Evolutionary conservation across 768 basidiomycete species (phyloP).

Genomic region (Lentinus tigrinus): DNA sequence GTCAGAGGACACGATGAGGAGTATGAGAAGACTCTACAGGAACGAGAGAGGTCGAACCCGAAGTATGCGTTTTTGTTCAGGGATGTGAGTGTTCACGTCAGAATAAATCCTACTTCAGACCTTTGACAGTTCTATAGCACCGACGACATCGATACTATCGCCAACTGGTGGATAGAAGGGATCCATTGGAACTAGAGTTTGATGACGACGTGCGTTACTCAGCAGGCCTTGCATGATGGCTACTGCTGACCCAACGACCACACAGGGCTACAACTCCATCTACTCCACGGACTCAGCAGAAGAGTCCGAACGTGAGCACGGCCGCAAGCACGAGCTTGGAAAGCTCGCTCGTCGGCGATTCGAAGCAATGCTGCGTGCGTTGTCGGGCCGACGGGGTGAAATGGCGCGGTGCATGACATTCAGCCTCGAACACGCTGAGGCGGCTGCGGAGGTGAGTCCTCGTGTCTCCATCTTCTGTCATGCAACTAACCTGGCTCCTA

Average conservation of each 20-base stretch:
- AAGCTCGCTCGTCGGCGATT: slow-evolving; percentile 80
- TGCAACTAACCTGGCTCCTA: slow-evolving; percentile 29
- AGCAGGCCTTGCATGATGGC: neutral
- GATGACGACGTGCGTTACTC: slow-evolving; percentile 63
- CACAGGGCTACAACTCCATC: slow-evolving; percentile 82
- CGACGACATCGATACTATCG: slow-evolving; percentile 70
- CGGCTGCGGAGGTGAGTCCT: slow-evolving; percentile 79
- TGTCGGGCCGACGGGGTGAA: slow-evolving; percentile 85
- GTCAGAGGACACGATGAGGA: slow-evolving; percentile 77
- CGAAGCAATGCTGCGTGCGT: slow-evolving; percentile 84
- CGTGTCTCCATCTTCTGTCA: slow-evolving; percentile 8
- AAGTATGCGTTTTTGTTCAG: slow-evolving; percentile 77
- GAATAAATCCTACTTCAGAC: neutral
- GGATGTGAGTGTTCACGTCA: slow-evolving; percentile 40
- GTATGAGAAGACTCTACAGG: slow-evolving; percentile 73
- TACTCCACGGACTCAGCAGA: slow-evolving; percentile 94
- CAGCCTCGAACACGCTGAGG: slow-evolving; percentile 93
- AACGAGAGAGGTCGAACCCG: slow-evolving; percentile 76
- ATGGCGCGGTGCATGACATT: slow-evolving; percentile 97
- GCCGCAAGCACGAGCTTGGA: slow-evolving; percentile 74
- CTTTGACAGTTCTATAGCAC: slow-evolving; percentile 44
- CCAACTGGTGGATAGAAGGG: slow-evolving; percentile 60
- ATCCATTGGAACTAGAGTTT: slow-evolving; percentile 63
- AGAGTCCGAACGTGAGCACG: slow-evolving; percentile 86
- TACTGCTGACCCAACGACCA: neutral